Conservation (phyloP, 225 moss, liverwort and hornwort genomes). For the Antitrichia curtipendula region DNA sequence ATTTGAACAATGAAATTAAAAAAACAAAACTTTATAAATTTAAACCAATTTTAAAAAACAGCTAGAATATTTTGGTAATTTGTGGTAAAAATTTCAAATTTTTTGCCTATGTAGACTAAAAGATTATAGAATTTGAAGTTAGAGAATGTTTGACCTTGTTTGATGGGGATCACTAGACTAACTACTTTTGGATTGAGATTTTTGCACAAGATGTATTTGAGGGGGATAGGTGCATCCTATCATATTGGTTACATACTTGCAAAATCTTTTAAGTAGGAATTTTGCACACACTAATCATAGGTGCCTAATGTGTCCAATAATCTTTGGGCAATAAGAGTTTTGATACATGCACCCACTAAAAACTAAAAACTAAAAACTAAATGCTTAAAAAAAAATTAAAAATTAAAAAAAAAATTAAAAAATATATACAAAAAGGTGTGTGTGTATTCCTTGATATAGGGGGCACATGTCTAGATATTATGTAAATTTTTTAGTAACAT, state of each 20-base stretch:
- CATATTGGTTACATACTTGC: neutral
- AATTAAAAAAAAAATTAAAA: no score
- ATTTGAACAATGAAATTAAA: neutral
- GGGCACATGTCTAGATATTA: neutral
- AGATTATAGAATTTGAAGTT: neutral
- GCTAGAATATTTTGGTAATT: neutral
- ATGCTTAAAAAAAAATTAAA: no score
- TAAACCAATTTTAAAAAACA: neutral
- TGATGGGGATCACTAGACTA: no score
- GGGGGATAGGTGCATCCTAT: neutral
- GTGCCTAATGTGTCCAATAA: accelerated
- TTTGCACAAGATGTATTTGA: neutral
- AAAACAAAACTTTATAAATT: no score
- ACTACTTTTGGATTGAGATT: neutral
- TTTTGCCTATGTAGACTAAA: neutral
- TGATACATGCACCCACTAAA: no score
- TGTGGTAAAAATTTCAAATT: no score
- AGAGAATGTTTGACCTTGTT: neutral
- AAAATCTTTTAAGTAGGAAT: neutral
- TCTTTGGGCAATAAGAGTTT: no score
- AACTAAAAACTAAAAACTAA: no score
- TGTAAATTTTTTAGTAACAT: neutral
- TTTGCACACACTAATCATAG: neutral
- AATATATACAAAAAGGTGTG: no score
- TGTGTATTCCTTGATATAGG: no score